Base-by-base conservation (phyloP, 495 filamentous ascomycete species). In the Articulospora tetracladia region DNA sequence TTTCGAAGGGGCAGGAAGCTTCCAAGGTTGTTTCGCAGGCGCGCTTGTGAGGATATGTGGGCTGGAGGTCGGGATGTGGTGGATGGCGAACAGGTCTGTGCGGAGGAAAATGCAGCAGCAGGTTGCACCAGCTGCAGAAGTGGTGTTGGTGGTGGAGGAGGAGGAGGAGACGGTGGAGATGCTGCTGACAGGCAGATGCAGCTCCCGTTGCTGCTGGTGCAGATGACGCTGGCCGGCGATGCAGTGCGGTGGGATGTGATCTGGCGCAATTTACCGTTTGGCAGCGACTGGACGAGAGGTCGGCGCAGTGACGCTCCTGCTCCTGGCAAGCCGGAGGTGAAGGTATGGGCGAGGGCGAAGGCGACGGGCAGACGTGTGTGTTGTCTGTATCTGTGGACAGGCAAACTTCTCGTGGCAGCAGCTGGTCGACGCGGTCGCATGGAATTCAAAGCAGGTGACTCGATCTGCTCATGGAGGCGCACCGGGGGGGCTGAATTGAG, bases 141-240 rank as follows among this genome's bases (percentile, higher is more conserved):
- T n/a, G 39, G 17, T 44, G 39, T 44, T 69, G 69, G 72, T 65
- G 59, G 74, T 70, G 64, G 76, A 75, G 68, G 57, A 83, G 72
- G 67, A 77, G 81, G 75, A 74, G 71, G 66, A 78, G 76, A 24
- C 81, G 77, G 26, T 81, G 80, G 28, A 41, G 51, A 27, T 26
- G 51, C 13, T 26, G 53, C 32, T n/a, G 22, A 39, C 4, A 19
- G 24, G 12, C 2, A 34, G 10, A 34, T 53, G 50, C 17, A 15
- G 10, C 6, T 34, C 7, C 7, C 15, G 30, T 7, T n/a, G 10
- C 39, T 44, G 39, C 15, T 12, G 17, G 3, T 11, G 39, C 39
- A 17, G 39, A 44, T 44, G 39, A 44, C n/a, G n/a, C n/a, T n/a
- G n/a, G n/a, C n/a, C n/a, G n/a, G 34, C n/a, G 34, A 39, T 39